Percentiles rank a stretch among this genome's conserved stretches.
Conservation (phyloP, 2,329 filamentous ascomycete species). For the Pyrenochaeta sp. region DNA sequence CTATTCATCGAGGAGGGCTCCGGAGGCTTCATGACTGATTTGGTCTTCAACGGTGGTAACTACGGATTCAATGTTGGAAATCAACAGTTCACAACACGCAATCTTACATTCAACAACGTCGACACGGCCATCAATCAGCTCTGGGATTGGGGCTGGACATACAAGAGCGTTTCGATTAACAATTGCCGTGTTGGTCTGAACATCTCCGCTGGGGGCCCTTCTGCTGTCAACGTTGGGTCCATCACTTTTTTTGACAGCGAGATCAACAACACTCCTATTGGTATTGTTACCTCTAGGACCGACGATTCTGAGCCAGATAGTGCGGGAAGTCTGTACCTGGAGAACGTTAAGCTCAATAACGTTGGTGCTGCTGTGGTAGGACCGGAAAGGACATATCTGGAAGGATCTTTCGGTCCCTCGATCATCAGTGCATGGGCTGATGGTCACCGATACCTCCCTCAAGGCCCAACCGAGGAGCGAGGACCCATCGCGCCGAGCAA, state of each 20-base stretch:
- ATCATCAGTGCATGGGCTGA: constrained; percentile 43
- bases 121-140: constrained; percentile 64
- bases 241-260: constrained; percentile 66
- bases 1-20: constrained; percentile 56
- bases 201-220: constrained; percentile 50
- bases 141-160: constrained; percentile 70
- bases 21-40: constrained; percentile 57
- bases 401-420: constrained; percentile 30
- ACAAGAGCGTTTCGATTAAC: constrained; percentile 59
- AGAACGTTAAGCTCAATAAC: constrained; percentile 66
- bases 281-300: constrained; percentile 59
- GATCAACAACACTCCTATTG: constrained; percentile 60
- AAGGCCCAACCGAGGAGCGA: constrained; percentile 55
- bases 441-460: constrained; percentile 41
- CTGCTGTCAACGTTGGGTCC: constrained; percentile 60
- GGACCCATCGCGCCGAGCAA: constrained; percentile 55
- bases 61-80: constrained; percentile 55
- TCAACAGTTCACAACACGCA: constrained; percentile 65
- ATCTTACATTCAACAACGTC: constrained; percentile 62
- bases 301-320: constrained; percentile 53
- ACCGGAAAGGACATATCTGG: constrained; percentile 34
- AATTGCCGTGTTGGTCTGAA: constrained; percentile 64
- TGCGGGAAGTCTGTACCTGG: constrained; percentile 62
- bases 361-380: constrained; percentile 47
- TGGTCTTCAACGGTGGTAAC: constrained; percentile 55